phyloP scores from a whole-genome alignment of 805 yeast species.

The Candida nonsorbophila region DNA sequence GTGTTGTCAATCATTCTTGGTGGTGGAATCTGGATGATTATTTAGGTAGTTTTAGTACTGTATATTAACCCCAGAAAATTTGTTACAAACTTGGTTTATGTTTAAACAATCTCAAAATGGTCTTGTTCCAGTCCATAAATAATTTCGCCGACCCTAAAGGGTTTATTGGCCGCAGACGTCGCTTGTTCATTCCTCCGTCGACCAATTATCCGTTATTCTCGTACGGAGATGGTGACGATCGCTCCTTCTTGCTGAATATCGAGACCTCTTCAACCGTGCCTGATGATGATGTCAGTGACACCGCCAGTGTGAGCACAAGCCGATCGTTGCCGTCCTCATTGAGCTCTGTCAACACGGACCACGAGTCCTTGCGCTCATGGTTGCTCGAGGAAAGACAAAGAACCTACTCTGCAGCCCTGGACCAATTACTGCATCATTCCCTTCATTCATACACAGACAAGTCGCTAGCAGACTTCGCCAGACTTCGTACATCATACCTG shows the following conservation, averaged over 20 bases:
- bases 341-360: constrained; percentile 34
- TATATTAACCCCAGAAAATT: neutral
- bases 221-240: constrained; percentile 39
- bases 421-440: constrained; percentile 7
- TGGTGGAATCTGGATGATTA: constrained; percentile 76
- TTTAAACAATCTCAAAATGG: too few species aligned
- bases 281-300: constrained; percentile 28
- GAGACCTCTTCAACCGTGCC: constrained; percentile 28
- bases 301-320: constrained; percentile 36
- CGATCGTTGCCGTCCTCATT: constrained; percentile 38
- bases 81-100: too few species aligned
- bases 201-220: constrained; percentile 37
- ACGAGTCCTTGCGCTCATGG: constrained; percentile 25
- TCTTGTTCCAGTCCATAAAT: constrained; percentile 34
- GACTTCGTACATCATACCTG: constrained; percentile 19
- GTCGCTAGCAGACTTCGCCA: constrained; percentile 19
- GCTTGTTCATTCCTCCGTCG: constrained; percentile 40
- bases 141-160: constrained; percentile 36
- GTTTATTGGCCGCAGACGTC: constrained; percentile 28
- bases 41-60: constrained; percentile 22
- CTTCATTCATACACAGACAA: constrained; percentile 3
- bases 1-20: constrained; percentile 57
- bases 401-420: constrained; percentile 17
- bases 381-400: constrained; percentile 38
- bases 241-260: constrained; percentile 37